Evolutionary conservation across 495 filamentous ascomycete genomes (phyloP).

Genomic region (Cenococcum geophilum): DNA sequence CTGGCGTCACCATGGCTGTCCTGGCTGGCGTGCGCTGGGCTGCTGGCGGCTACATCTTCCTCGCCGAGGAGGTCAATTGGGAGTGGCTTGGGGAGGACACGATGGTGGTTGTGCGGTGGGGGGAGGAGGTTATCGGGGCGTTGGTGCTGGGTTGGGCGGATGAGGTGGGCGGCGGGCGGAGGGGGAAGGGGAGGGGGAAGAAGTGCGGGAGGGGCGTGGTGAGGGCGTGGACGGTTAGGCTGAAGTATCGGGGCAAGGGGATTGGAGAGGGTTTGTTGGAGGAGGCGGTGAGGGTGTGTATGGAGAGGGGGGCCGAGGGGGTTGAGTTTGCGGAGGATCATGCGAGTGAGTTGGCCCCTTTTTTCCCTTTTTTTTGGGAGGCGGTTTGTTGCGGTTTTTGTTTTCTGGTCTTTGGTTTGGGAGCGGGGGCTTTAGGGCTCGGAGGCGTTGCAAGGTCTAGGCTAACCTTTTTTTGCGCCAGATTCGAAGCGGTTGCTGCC

Average conservation of each 20-base stretch:
- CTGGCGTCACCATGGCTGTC: conserved; percentile 44
- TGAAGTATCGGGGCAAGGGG: conserved; percentile 59
- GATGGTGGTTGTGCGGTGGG: conserved; percentile 51
- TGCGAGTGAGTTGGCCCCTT: conserved; percentile 47
- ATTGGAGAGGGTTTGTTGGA: conserved; percentile 63
- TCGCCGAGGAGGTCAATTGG: conserved; percentile 51
- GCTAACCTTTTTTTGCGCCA: background rate
- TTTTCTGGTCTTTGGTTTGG: no score
- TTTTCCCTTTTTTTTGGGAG: no score
- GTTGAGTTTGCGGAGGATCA: conserved; percentile 63
- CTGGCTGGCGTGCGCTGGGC: conserved; percentile 41
- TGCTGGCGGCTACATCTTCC: conserved; percentile 45
- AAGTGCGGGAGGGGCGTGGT: conserved; percentile 45
- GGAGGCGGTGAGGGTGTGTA: conserved; percentile 54
- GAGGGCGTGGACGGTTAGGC: conserved; percentile 67
- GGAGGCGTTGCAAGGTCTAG: no score
- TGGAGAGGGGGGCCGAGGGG: conserved; percentile 51
- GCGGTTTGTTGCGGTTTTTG: no score
- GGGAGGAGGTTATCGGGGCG: conserved; percentile 52
- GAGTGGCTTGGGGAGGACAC: conserved; percentile 44
- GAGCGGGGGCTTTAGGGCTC: no score
- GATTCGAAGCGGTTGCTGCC: conserved; percentile 56
- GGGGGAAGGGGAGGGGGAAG: conserved; percentile 39
- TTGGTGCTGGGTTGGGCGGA: conserved; percentile 45
- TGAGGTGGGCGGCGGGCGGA: conserved; percentile 44